Conservation (phyloP, 2,329 filamentous ascomycete species). For the Pestalotiopsis sp. region DNA sequence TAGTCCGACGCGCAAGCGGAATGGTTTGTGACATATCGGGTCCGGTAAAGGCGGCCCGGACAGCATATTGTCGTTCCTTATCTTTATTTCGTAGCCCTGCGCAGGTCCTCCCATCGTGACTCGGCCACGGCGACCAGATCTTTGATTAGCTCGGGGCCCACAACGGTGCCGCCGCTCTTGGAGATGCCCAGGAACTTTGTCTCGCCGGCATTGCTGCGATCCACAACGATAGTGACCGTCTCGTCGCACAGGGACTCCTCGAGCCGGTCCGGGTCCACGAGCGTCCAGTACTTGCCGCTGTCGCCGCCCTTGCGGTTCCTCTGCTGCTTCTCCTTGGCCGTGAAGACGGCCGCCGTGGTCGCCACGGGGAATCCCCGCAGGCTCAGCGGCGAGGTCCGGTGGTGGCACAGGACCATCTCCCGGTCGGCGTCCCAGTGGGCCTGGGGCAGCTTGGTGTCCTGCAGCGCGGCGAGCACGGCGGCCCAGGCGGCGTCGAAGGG, state of each 20-base stretch:
- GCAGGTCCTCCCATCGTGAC: slow-evolving; percentile 65
- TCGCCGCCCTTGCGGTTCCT: slow-evolving; percentile 23
- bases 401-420: slow-evolving; percentile 77
- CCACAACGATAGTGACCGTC: slow-evolving; percentile 80
- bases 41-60: no score
- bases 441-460: slow-evolving; percentile 74
- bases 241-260: slow-evolving; percentile 88
- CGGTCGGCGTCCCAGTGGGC: slow-evolving; percentile 84
- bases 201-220: slow-evolving; percentile 50
- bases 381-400: slow-evolving; percentile 55
- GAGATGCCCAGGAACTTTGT: slow-evolving; percentile 71
- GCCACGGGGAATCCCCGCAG: slow-evolving; percentile 73
- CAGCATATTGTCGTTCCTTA: not conserved
- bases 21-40: no score
- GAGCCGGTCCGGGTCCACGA: slow-evolving; percentile 86
- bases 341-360: slow-evolving; percentile 79
- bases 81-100: slow-evolving; percentile 40
- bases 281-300: slow-evolving; percentile 67
- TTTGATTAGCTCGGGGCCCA: slow-evolving; percentile 66
- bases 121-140: slow-evolving; percentile 62
- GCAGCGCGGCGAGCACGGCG: slow-evolving; percentile 78
- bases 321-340: slow-evolving; percentile 57
- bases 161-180: slow-evolving; percentile 77
- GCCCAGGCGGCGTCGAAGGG: slow-evolving; percentile 91
- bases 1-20: no score